Base-by-base conservation (phyloP, 768 basidiomycete species). In the Boletus vermiculosoides region DNA sequence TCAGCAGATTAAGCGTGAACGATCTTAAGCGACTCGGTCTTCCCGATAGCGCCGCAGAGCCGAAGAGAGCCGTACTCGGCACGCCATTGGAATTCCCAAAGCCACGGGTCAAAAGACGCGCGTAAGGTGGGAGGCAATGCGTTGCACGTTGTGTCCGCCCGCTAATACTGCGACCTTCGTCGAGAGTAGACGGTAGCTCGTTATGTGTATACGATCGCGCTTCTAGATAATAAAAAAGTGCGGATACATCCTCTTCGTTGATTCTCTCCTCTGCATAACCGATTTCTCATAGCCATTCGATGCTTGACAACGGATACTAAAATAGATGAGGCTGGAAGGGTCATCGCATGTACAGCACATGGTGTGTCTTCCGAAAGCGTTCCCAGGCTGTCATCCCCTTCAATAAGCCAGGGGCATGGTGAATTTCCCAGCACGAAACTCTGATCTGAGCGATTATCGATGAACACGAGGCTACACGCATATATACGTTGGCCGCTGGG, bases 11-110 rank as follows among this genome's bases (percentile, higher is more conserved):
- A 23, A 73, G 77, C 3, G 74, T 80, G 9, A 78, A 78, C 16
- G 90, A 95, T 59, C 79, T 92, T 8, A 83, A 85, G 56, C 77
- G 80, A 58, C 76, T 90, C 37, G 89, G 91, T 11, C 73, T 94
- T 20, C 79, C 87, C 0, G 80, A 86, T 45, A 79, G 77, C 33
- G 83, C 82, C 3, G 85, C 79, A 9, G 82, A 81, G 37, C 79
- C 79, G 41, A 90, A 88, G 66, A 80, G 86, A 52, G 94, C 94
- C 0, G 75, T 88, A 1, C 77, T 98, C 53, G 82, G 74, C 42
- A 81, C 84, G 0, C 95, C 95, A 3, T 78, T 96, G 1, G 78
- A 82, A 58, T 97, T 97, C 74, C 94, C 94, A 0, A 90, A 89
- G 66, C 78, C 81, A 22, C 68, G 74, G 23, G 53, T 60, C 28